These are phyloP conservation scores for Kregervanrija fluxuum DNA, from an alignment of 805 yeast genomes.

Conservation along the genomic window DNA sequence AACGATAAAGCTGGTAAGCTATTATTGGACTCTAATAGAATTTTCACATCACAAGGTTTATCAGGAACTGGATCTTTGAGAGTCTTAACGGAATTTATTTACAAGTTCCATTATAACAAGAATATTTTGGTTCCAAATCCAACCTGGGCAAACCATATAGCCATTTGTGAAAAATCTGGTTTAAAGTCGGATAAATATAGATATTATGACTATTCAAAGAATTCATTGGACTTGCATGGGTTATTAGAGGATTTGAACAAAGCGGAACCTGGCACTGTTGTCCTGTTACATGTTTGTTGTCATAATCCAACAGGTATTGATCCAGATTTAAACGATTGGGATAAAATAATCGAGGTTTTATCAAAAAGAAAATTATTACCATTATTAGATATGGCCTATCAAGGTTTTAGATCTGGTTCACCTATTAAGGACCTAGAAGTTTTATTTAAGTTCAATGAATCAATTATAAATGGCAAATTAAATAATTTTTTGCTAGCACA, in stretches of 20 bases:
- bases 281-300: slow-evolving; percentile 88
- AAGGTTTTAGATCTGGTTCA: slow-evolving; percentile 87
- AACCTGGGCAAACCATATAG: slow-evolving; percentile 91
- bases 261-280: slow-evolving; percentile 53
- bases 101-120: slow-evolving; percentile 46
- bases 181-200: slow-evolving; percentile 54
- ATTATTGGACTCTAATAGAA: slow-evolving; percentile 52
- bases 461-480: slow-evolving; percentile 40
- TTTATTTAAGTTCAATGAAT: slow-evolving; percentile 35
- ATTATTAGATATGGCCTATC: slow-evolving; percentile 89
- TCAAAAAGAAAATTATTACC: slow-evolving; percentile 60
- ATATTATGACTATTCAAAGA: slow-evolving; percentile 59
- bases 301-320: slow-evolving; percentile 98
- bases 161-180: slow-evolving; percentile 72
- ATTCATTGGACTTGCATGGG: slow-evolving; percentile 58
- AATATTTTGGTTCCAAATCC: slow-evolving; percentile 75
- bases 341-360: slow-evolving; percentile 57
- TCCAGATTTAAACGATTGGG: slow-evolving; percentile 78
- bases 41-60: slow-evolving; percentile 80
- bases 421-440: slow-evolving; percentile 59
- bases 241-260: slow-evolving; percentile 50
- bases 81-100: slow-evolving; percentile 72
- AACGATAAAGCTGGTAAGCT: slow-evolving; percentile 51
- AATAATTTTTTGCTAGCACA: slow-evolving; percentile 65
- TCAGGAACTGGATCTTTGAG: slow-evolving; percentile 95